Conservation (phyloP, 345 rosid genomes). For the Boechera retrofracta region DNA sequence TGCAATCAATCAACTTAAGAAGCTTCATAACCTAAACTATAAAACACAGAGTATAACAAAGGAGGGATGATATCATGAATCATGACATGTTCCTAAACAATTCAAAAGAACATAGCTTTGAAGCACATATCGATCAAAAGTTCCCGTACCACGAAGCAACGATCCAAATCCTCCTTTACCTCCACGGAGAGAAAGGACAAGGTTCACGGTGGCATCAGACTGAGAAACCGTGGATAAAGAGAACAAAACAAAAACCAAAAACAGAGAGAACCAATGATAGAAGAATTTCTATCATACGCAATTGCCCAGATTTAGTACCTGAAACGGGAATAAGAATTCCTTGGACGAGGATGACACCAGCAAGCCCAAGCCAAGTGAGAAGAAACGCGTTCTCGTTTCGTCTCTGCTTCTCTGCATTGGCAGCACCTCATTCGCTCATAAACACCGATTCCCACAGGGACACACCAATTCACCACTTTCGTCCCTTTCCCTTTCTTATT, state of each 20-base stretch:
- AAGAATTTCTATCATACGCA: not conserved
- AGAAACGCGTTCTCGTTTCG: conserved; percentile 32
- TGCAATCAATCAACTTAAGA: not conserved
- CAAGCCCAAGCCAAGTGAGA: conserved; percentile 85
- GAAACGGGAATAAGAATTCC: conserved; percentile 80
- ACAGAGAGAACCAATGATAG: too few species aligned
- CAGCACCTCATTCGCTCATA: too few species aligned
- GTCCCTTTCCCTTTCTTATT: too few species aligned
- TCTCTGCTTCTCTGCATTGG: too few species aligned
- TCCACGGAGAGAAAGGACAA: conserved; percentile 72
- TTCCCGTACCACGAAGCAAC: conserved; percentile 91
- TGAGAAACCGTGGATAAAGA: conserved; percentile 43
- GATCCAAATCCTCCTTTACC: conserved; percentile 99
- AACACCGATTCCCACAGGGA: too few species aligned
- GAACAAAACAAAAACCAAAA: too few species aligned
- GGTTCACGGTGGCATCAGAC: conserved; percentile 67
- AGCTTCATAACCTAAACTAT: conserved; percentile 11
- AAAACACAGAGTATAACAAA: not conserved
- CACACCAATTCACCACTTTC: too few species aligned
- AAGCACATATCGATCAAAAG: conserved; percentile 19
- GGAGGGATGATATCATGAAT: too few species aligned
- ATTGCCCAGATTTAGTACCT: conserved; percentile 48
- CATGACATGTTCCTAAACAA: not conserved
- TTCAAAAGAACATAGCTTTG: not conserved
- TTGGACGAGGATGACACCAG: conserved; percentile 66